Conservation (phyloP, 2,329 filamentous ascomycete species). For the Chalaropsis ovoidea region DNA sequence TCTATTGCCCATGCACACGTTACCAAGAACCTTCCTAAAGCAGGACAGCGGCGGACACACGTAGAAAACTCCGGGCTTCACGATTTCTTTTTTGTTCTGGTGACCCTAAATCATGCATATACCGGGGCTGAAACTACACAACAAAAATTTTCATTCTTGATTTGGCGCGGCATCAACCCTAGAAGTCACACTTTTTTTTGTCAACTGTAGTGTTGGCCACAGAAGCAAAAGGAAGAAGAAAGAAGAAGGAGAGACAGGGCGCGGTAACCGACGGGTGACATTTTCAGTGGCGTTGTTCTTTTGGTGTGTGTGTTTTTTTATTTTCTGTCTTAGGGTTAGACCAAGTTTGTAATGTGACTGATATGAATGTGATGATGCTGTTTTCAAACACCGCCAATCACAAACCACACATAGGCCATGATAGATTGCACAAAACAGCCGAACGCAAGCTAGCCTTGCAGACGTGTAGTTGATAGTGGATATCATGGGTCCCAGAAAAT, state of each 20-base stretch:
- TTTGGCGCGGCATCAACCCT: background rate
- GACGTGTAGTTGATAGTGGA: constrained; percentile 14
- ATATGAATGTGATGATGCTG: too few relatives aligned
- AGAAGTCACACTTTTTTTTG: background rate
- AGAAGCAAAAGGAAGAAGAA: background rate
- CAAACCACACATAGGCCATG: too few relatives aligned
- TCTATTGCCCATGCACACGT: background rate
- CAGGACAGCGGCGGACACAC: background rate
- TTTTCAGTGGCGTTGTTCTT: background rate
- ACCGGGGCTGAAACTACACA: background rate
- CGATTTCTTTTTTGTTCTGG: background rate
- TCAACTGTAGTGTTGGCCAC: background rate
- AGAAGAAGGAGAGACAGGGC: background rate
- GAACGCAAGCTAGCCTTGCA: too few relatives aligned
- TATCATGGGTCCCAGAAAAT: constrained; percentile 8
- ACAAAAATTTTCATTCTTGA: background rate
- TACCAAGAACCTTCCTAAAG: background rate
- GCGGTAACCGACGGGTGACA: background rate
- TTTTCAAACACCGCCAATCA: too few relatives aligned
- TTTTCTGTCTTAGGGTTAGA: background rate
- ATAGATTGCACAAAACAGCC: too few relatives aligned
- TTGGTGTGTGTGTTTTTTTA: background rate
- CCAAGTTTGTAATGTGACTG: too few relatives aligned
- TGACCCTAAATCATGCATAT: background rate
- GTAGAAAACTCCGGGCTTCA: background rate